Evolutionary conservation across 108 stramenopile species (phyloP).

Genomic region (Craspedostauros australis): DNA sequence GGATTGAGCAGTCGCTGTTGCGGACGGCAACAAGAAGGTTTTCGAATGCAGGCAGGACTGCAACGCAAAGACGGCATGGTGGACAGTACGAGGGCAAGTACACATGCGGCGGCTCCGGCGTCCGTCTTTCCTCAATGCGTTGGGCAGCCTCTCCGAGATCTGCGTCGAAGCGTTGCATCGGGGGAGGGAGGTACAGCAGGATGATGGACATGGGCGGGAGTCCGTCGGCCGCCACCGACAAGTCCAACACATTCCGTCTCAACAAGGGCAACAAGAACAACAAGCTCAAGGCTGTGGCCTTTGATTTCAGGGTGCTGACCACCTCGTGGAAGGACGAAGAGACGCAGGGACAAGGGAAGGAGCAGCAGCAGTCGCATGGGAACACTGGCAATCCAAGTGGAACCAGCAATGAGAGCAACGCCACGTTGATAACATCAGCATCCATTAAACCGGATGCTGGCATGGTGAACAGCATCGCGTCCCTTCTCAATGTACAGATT

Average conservation of each 20-base stretch:
- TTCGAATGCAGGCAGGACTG: too few relatives aligned
- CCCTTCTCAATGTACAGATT: slow-evolving; percentile 45
- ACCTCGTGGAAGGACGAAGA: not conserved
- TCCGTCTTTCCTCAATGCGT: too few relatives aligned
- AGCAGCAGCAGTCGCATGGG: slow-evolving; percentile 15
- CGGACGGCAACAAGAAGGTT: too few relatives aligned
- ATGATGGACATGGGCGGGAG: slow-evolving; percentile 82
- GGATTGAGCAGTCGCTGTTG: too few relatives aligned
- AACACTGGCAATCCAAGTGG: slow-evolving; percentile 3
- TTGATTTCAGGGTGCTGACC: slow-evolving; percentile 76
- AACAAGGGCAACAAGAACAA: slow-evolving; percentile 69
- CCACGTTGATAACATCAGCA: not conserved
- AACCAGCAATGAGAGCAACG: not conserved
- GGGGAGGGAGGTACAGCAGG: slow-evolving; percentile 16
- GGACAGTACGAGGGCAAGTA: too few relatives aligned
- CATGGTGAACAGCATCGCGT: slow-evolving; percentile 41
- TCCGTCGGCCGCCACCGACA: slow-evolving; percentile 27
- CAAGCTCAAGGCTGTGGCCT: slow-evolving; percentile 68
- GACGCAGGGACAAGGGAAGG: slow-evolving; percentile 28
- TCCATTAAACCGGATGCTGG: slow-evolving; percentile 28
- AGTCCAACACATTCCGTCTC: slow-evolving; percentile 17
- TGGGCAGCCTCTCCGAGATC: too few relatives aligned
- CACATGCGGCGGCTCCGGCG: too few relatives aligned
- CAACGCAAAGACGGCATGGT: too few relatives aligned
- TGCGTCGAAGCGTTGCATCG: too few relatives aligned